Percentiles rank a stretch among this genome's conserved stretches.
Conservation (phyloP, 495 filamentous ascomycete species). For the Barbatosphaeria neglecta region DNA sequence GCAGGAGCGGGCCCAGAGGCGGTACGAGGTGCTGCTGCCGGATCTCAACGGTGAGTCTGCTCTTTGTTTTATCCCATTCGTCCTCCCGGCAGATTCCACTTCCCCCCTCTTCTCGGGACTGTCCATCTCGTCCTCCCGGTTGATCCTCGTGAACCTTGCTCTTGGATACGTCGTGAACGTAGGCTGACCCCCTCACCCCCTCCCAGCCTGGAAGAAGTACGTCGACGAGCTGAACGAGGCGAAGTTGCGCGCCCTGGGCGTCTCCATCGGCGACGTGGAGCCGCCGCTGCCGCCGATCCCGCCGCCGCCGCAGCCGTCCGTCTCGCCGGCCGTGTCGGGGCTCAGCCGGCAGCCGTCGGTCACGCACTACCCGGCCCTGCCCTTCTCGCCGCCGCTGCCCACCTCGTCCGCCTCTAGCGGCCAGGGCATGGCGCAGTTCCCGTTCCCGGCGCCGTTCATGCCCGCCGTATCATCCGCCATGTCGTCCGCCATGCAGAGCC, state of each 20-base stretch:
- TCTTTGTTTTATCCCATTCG: neutral
- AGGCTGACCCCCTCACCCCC: too few relatives aligned
- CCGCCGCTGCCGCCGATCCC: conserved; percentile 42
- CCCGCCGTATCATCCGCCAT: conserved; percentile 26
- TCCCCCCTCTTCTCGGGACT: too few relatives aligned
- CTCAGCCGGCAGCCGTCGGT: conserved; percentile 51
- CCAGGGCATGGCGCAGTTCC: conserved; percentile 45
- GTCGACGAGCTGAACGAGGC: conserved; percentile 72
- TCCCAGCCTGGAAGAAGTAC: conserved; percentile 70
- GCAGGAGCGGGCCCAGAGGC: conserved; percentile 37
- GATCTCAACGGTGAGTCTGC: conserved; percentile 43
- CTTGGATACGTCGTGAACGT: too few relatives aligned
- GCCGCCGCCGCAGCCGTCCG: conserved; percentile 40
- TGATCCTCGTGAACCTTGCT: too few relatives aligned
- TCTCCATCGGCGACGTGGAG: conserved; percentile 64
- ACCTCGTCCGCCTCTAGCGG: conserved; percentile 53
- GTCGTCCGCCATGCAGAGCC: conserved; percentile 44
- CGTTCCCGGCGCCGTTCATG: conserved; percentile 46
- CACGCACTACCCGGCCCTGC: conserved; percentile 45
- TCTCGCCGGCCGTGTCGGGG: conserved; percentile 34
- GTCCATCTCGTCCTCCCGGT: too few relatives aligned
- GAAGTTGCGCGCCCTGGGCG: conserved; percentile 82
- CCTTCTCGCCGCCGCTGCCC: conserved; percentile 65
- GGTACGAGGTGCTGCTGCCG: conserved; percentile 60
- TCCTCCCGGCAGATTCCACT: too few relatives aligned